Conservation (phyloP, 345 rosid species). For the Gossypium arboreum region DNA sequence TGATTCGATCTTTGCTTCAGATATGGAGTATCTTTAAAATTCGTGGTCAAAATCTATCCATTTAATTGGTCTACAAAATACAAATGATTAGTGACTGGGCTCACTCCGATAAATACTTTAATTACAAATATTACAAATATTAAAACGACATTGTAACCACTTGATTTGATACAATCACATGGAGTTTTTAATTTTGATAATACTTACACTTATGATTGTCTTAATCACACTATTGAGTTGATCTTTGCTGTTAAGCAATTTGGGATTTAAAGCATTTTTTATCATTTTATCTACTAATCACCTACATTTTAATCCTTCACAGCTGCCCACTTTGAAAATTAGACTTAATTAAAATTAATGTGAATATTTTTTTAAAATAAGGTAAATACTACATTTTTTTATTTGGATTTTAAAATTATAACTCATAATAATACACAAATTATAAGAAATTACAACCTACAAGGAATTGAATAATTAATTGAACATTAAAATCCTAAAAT, state of each 20-base stretch:
- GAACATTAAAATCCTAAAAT: no score
- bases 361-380: no score
- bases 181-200: neutral
- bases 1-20: rapidly evolving
- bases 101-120: no score
- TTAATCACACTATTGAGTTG: neutral
- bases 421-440: no score
- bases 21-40: no score
- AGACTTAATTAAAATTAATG: neutral
- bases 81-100: rapidly evolving
- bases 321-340: neutral
- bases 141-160: neutral
- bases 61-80: no score
- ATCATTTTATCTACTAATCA: neutral
- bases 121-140: neutral
- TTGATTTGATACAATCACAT: conserved; percentile 15
- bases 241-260: neutral
- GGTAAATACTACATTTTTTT: no score
- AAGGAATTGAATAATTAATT: no score
- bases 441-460: no score
- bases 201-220: neutral
- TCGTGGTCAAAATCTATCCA: no score
- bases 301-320: neutral
- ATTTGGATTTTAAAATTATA: no score
- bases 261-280: neutral